A percentile compares a stretch with the other conserved stretches of the same genome.
Conservation (phyloP, 179 eudicot species). For the Beta macrorhiza region DNA sequence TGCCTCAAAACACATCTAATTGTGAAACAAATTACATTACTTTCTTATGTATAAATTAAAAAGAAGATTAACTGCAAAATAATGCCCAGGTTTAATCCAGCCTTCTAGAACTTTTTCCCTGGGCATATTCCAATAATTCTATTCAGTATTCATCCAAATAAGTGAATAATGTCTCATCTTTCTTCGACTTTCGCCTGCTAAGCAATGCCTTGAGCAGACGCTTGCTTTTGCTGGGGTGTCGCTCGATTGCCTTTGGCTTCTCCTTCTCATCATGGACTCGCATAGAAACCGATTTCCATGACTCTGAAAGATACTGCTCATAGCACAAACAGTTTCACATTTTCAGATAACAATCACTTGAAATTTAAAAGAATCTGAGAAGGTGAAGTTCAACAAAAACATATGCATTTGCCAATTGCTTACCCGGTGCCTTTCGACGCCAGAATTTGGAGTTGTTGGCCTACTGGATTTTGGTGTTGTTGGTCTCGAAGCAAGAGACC, state of each 20-base stretch:
- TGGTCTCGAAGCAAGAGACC: constrained; percentile 68
- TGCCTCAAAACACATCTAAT: constrained; percentile 20
- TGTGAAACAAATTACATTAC: constrained; percentile 20
- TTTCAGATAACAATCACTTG: not conserved
- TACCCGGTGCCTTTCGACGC: constrained; percentile 56
- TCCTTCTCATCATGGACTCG: constrained; percentile 45
- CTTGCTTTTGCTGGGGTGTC: constrained; percentile 76
- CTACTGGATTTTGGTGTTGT: constrained; percentile 63
- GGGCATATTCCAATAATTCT: not conserved
- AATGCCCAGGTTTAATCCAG: not conserved
- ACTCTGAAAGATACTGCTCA: constrained; percentile 49
- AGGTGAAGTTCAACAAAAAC: not conserved
- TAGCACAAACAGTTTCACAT: not conserved
- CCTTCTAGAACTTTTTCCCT: not conserved
- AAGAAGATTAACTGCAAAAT: not conserved
- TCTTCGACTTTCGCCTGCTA: constrained; percentile 78
- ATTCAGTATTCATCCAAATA: constrained; percentile 80
- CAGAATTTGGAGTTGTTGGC: constrained; percentile 61
- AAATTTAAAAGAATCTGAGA: not conserved
- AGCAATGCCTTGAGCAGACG: constrained; percentile 84
- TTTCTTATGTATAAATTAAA: constrained; percentile 18
- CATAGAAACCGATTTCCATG: constrained; percentile 80
- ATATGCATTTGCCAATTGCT: constrained; percentile 15
- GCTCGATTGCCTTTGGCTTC: constrained; percentile 48
- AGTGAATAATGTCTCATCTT: constrained; percentile 67